Evolutionary conservation across 805 yeast species (phyloP).

Genomic region (Lipomyces mesembrius): DNA sequence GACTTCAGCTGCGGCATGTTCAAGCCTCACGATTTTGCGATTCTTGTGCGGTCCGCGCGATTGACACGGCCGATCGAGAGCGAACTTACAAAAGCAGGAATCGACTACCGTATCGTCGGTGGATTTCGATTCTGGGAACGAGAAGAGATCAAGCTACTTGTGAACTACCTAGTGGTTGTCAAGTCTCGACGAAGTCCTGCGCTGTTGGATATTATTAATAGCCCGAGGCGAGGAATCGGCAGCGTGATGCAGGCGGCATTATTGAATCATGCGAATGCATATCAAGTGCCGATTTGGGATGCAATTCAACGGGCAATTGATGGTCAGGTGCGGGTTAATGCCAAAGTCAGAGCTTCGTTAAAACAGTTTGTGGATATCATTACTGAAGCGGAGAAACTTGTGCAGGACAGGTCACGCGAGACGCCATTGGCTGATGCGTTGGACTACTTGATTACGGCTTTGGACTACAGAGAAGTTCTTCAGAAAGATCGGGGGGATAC

Average conservation of each 20-base stretch:
- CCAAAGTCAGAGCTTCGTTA: constrained; percentile 12
- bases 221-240: constrained; percentile 74
- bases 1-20: constrained; percentile 53
- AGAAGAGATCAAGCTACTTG: constrained; percentile 63
- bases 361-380: constrained; percentile 22
- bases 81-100: constrained; percentile 56
- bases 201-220: constrained; percentile 58
- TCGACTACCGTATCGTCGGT: constrained; percentile 70
- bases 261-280: constrained; percentile 25
- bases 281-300: constrained; percentile 29
- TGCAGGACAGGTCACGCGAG: constrained; percentile 6
- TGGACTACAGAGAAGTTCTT: constrained; percentile 24
- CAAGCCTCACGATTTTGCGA: constrained; percentile 65
- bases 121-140: constrained; percentile 84
- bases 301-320: constrained; percentile 18
- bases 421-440: constrained; percentile 17
- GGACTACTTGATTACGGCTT: constrained; percentile 15
- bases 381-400: constrained; percentile 10
- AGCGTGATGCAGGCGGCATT: constrained; percentile 52
- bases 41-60: constrained; percentile 68
- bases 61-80: constrained; percentile 68
- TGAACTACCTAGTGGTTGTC: constrained; percentile 69
- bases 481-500: constrained; percentile 27
- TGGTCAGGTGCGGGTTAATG: constrained; percentile 21
- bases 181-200: constrained; percentile 67